phyloP scores from a whole-genome alignment of 2,329 filamentous ascomycete species.

The Colletotrichum shisoi region DNA sequence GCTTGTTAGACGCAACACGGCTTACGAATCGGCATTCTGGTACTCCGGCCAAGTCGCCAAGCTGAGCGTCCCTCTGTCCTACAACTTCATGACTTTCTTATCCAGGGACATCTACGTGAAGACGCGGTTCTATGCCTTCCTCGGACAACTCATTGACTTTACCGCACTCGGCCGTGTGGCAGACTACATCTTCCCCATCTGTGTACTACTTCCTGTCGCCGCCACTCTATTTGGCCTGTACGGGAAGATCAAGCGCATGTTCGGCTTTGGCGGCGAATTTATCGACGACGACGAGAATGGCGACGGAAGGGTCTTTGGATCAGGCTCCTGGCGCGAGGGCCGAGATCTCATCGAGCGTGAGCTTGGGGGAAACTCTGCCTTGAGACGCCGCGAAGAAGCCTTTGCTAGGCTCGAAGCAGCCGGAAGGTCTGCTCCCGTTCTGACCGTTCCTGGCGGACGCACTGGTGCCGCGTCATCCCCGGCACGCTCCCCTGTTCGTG shows the following conservation, averaged over 20 bases:
- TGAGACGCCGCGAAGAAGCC: slow-evolving; percentile 58
- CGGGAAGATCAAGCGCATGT: slow-evolving; percentile 75
- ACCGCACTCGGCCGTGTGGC: slow-evolving; percentile 85
- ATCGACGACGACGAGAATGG: slow-evolving; percentile 78
- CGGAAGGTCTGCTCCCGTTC: slow-evolving; percentile 55
- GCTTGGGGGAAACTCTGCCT: slow-evolving; percentile 68
- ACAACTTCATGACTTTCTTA: slow-evolving; percentile 95
- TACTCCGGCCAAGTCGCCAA: slow-evolving; percentile 92
- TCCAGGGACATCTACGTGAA: slow-evolving; percentile 74
- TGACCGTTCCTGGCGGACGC: slow-evolving; percentile 57
- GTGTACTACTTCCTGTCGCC: slow-evolving; percentile 84
- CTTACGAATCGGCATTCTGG: slow-evolving; percentile 93
- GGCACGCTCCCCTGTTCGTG: slow-evolving; percentile 55
- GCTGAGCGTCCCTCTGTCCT: slow-evolving; percentile 88
- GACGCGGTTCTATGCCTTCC: slow-evolving; percentile 86
- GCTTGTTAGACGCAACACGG: slow-evolving; percentile 87
- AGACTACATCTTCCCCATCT: slow-evolving; percentile 85
- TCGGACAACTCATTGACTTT: slow-evolving; percentile 83
- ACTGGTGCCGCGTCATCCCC: slow-evolving; percentile 47
- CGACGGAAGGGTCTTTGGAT: slow-evolving; percentile 71
- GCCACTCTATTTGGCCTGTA: slow-evolving; percentile 92
- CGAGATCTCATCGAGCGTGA: slow-evolving; percentile 90
- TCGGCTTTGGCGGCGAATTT: slow-evolving; percentile 78
- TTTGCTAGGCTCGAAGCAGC: slow-evolving; percentile 47
- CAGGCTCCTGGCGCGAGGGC: slow-evolving; percentile 89